Percentiles rank a stretch among this genome's conserved stretches.
Conservation (phyloP, 208 protist genomes). For the Leishmania lainsoni region DNA sequence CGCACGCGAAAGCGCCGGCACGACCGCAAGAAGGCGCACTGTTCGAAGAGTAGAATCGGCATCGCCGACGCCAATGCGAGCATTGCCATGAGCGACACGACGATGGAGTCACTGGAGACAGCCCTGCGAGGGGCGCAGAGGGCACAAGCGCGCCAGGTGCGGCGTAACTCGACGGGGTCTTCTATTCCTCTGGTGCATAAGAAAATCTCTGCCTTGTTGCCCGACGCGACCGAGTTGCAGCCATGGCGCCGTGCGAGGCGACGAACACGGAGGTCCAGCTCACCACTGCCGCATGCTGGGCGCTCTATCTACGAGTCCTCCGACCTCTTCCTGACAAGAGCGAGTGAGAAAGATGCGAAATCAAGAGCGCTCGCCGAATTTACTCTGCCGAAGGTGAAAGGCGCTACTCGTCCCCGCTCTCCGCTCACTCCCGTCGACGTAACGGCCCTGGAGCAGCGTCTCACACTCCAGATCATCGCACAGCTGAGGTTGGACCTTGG, state of each 20-base stretch:
- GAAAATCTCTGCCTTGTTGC: background rate
- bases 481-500: slow-evolving; percentile 50
- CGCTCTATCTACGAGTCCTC: background rate
- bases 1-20: slow-evolving; percentile 1
- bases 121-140: slow-evolving; percentile 2
- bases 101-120: background rate
- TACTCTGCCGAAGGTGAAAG: slow-evolving; percentile 5
- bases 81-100: background rate
- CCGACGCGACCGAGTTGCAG: background rate
- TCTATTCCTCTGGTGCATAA: background rate
- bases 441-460: slow-evolving; percentile 29
- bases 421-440: background rate
- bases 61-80: background rate
- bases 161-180: background rate
- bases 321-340: background rate
- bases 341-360: background rate
- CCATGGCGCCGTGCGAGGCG: background rate
- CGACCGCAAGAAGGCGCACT: background rate
- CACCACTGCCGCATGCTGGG: background rate
- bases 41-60: background rate
- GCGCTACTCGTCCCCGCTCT: background rate
- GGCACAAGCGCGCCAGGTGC: slow-evolving; percentile 12
- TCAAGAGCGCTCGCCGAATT: background rate
- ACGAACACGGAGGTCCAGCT: background rate
- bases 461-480: slow-evolving; percentile 40